phyloP scores from a whole-genome alignment of 2,329 filamentous ascomycete species.

The Sordariomycetes sp. region DNA sequence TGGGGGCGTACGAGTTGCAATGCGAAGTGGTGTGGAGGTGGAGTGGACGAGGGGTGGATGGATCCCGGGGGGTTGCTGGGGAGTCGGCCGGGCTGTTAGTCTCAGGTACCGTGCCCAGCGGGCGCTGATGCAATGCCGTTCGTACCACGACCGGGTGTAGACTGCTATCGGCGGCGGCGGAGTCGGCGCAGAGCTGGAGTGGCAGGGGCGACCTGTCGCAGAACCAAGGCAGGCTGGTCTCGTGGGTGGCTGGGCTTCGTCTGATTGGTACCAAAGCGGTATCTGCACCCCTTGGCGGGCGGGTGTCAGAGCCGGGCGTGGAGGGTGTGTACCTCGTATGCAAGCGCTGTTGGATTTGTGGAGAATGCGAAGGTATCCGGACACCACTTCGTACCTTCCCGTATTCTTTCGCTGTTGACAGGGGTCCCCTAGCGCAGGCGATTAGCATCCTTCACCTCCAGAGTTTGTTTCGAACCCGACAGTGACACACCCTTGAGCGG shows the following conservation, averaged over 20 bases:
- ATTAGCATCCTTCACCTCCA: neutral
- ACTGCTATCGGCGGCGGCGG: conserved; percentile 2
- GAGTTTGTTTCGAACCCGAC: neutral
- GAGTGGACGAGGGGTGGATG: neutral
- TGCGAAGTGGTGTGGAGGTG: conserved; percentile 2
- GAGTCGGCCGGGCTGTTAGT: neutral
- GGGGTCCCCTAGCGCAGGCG: neutral
- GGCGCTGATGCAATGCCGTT: conserved; percentile 5
- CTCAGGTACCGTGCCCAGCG: neutral
- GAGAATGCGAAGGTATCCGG: neutral
- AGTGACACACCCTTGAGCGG: neutral
- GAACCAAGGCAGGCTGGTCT: conserved; percentile 14
- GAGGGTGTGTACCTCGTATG: neutral
- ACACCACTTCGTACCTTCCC: neutral
- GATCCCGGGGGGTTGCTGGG: neutral
- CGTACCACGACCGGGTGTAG: too few relatives aligned
- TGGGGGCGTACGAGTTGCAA: conserved; percentile 1
- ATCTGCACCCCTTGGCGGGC: neutral
- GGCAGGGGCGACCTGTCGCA: conserved; percentile 4
- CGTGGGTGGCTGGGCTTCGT: conserved; percentile 12
- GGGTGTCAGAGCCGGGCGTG: neutral
- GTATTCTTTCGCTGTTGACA: neutral
- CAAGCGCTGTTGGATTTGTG: neutral
- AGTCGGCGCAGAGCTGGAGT: neutral
- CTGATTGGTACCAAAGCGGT: neutral